Percentiles rank a stretch among this genome's conserved stretches.
Evolutionary conservation across 352 stramenopile species (phyloP).

Genomic region (Phytopythium montanum): DNA sequence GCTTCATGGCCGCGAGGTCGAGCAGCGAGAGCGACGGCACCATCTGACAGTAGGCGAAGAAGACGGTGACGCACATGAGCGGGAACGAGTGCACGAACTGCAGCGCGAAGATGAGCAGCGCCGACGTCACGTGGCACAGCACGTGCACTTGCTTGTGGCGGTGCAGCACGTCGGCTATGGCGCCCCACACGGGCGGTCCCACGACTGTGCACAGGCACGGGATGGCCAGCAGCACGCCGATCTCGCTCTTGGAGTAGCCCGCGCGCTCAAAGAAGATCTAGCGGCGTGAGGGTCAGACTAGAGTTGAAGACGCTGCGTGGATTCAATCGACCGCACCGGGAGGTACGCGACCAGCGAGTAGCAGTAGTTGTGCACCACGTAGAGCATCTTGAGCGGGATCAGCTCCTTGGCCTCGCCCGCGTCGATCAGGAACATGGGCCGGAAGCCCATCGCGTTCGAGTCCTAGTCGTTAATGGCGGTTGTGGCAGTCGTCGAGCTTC

Average conservation of each 20-base stretch:
- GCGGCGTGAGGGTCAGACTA: not conserved
- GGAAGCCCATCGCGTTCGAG: conserved; percentile 13
- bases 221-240: conserved; percentile 46
- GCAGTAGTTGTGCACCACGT: conserved; percentile 16
- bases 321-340: conserved; percentile 10
- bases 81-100: conserved; percentile 34
- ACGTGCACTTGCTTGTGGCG: conserved; percentile 41
- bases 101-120: conserved; percentile 38
- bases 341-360: conserved; percentile 22
- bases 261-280: conserved; percentile 20
- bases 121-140: conserved; percentile 32
- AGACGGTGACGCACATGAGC: conserved; percentile 27
- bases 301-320: not conserved
- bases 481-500: not conserved
- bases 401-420: conserved; percentile 21
- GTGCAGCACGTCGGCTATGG: conserved; percentile 37
- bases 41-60: conserved; percentile 35
- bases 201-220: conserved; percentile 40
- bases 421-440: conserved; percentile 18
- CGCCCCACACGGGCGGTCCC: conserved; percentile 41
- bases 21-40: conserved; percentile 34
- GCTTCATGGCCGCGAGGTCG: conserved; percentile 46
- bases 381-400: conserved; percentile 21
- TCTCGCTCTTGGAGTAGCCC: conserved; percentile 41
- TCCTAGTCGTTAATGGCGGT: no score